These are phyloP conservation scores for Bigelowiella natans DNA, from an alignment of 78 protist species.

Conservation along the genomic window DNA sequence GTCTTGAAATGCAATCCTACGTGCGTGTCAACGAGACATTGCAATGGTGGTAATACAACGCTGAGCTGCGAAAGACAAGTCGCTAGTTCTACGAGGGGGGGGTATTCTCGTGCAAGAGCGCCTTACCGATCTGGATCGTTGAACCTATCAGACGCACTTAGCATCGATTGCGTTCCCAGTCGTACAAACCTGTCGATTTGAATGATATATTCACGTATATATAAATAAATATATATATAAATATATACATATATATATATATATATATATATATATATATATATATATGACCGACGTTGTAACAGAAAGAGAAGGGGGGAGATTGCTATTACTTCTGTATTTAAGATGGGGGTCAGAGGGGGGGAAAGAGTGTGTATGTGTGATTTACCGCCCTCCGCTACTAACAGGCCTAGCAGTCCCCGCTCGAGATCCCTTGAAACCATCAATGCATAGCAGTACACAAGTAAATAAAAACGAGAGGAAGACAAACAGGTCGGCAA, in stretches of 20 bases:
- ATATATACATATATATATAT: background rate
- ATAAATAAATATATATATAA: background rate
- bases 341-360: too few species aligned
- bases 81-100: too few species aligned
- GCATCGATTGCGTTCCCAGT: background rate
- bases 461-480: background rate
- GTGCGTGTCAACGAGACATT: background rate
- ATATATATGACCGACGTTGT: background rate
- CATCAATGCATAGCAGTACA: background rate
- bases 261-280: background rate
- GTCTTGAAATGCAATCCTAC: background rate
- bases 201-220: background rate
- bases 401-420: too few species aligned
- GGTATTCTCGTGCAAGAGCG: too few species aligned
- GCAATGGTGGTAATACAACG: background rate
- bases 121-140: background rate
- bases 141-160: background rate
- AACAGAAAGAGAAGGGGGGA: too few species aligned
- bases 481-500: too few species aligned
- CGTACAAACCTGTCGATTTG: background rate
- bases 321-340: too few species aligned
- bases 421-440: too few species aligned
- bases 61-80: background rate
- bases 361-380: background rate
- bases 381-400: background rate